These are phyloP conservation scores for Trametes villosa DNA, from an alignment of 768 basidiomycete species.

Conservation along the genomic window DNA sequence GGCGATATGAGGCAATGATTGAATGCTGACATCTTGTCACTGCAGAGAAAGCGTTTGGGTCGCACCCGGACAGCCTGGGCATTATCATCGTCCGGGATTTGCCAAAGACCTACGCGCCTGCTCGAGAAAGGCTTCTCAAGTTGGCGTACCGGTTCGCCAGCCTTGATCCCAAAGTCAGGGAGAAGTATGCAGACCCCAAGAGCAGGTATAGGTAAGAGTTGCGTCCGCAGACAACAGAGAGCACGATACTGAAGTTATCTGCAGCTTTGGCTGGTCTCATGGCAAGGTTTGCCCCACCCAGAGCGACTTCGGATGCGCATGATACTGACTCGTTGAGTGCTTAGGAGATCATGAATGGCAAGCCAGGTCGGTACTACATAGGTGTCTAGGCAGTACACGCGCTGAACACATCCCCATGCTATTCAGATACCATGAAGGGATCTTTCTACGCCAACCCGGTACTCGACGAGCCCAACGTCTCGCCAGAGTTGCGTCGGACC, in stretches of 20 bases:
- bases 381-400: not conserved
- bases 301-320: too few species aligned
- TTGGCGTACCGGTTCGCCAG: constrained; percentile 77
- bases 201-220: constrained; percentile 76
- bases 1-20: not conserved
- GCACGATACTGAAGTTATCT: not conserved
- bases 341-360: constrained; percentile 96
- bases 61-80: constrained; percentile 73
- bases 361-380: constrained; percentile 56
- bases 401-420: not conserved
- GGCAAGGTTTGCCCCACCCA: too few species aligned
- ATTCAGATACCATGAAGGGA: constrained; percentile 89
- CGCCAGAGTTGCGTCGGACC: constrained; percentile 51
- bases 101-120: constrained; percentile 61
- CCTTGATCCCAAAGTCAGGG: constrained; percentile 65
- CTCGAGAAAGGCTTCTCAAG: constrained; percentile 74
- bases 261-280: constrained; percentile 95
- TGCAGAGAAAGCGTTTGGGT: constrained; percentile 82
- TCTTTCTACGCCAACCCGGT: constrained; percentile 93
- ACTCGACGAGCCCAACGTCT: constrained; percentile 65
- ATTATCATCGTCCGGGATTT: constrained; percentile 84
- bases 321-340: constrained; percentile 5
- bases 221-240: too few species aligned
- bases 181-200: constrained; percentile 72
- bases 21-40: not conserved